Base-by-base conservation (phyloP, 2,329 filamentous ascomycete genomes). In the Pyrenochaeta sp. region DNA sequence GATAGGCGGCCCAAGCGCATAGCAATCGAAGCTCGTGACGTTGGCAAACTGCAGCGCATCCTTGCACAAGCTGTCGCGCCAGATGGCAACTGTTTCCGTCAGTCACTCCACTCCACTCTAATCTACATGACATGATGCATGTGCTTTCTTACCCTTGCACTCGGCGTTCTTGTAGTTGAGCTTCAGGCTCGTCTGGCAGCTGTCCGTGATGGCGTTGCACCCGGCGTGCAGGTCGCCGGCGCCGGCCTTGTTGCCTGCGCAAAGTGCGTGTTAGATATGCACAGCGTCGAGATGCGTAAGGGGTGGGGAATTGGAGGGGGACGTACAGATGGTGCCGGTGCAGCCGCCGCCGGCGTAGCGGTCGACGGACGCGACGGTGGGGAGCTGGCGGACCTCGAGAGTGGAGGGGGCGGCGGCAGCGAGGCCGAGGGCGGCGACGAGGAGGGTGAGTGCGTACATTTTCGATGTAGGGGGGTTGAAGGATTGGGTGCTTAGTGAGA, bases 261-360 rank as follows among this genome's bases (percentile, higher is more conserved):
- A n/a, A n/a, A n/a, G n/a, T n/a, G n/a, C n/a, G n/a, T n/a, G n/a
- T n/a, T n/a, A n/a, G n/a, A n/a, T n/a, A n/a, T n/a, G n/a, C n/a
- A n/a, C n/a, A n/a, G n/a, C n/a, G n/a, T n/a, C n/a, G n/a, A n/a
- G n/a, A n/a, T n/a, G n/a, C n/a, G n/a, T n/a, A n/a, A n/a, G n/a
- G n/a, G n/a, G n/a, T n/a, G n/a, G n/a, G n/a, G n/a, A n/a, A n/a
- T n/a, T n/a, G n/a, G n/a, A n/a, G n/a, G n/a, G n/a, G n/a, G n/a
- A n/a, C n/a, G n/a, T n/a, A n/a, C 48, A 51, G 6, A 48, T 31
- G 21, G 41, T 51, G 8, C 48, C 48, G 13, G 40, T 44, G 44
- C 48, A 51, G 17, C 48, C 48, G 10, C 29, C 10, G 14, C 31
- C 40, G 21, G 48, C n/a, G 14, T 42, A 48, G 22, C 48, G 48